Evolutionary conservation across 2,329 filamentous ascomycete genomes (phyloP).

Genomic region (Paracoccidioides lutzii): DNA sequence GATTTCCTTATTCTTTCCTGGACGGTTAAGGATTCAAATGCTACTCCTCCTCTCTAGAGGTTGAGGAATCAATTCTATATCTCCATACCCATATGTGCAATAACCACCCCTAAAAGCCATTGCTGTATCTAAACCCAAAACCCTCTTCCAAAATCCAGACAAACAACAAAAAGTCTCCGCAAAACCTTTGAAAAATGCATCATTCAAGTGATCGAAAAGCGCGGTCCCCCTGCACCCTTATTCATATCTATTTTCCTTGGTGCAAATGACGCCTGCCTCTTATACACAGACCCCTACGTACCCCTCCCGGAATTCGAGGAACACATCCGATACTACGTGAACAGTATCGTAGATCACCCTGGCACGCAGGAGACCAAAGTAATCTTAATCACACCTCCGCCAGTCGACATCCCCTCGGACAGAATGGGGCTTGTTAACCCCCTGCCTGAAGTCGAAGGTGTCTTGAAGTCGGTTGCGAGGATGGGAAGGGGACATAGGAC

Average conservation of each 20-base stretch:
- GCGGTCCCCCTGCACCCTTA: constrained; percentile 16
- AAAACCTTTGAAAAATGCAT: constrained; percentile 7
- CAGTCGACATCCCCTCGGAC: constrained; percentile 18
- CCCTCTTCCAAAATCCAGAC: constrained; percentile 2
- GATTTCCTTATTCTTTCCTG: neutral
- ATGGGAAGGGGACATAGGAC: constrained; percentile 18
- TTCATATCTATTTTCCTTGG: constrained; percentile 30
- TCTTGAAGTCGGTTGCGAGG: constrained; percentile 4
- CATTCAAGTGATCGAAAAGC: constrained; percentile 5
- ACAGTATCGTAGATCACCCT: constrained; percentile 21
- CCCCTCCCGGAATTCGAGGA: constrained; percentile 22
- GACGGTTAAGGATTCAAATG: neutral
- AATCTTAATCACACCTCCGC: constrained; percentile 27
- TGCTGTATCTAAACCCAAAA: neutral
- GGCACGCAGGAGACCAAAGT: constrained; percentile 22
- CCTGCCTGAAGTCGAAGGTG: neutral
- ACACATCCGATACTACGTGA: constrained; percentile 25
- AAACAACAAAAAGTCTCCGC: constrained; percentile 11
- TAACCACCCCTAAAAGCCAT: neutral
- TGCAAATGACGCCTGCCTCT: constrained; percentile 27
- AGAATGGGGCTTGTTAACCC: neutral
- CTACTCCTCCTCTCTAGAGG: neutral
- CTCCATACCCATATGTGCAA: neutral
- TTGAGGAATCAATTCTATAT: neutral
- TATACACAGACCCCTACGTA: constrained; percentile 16